Base-by-base conservation (phyloP, 768 basidiomycete species). In the Termitomyces sp. region DNA sequence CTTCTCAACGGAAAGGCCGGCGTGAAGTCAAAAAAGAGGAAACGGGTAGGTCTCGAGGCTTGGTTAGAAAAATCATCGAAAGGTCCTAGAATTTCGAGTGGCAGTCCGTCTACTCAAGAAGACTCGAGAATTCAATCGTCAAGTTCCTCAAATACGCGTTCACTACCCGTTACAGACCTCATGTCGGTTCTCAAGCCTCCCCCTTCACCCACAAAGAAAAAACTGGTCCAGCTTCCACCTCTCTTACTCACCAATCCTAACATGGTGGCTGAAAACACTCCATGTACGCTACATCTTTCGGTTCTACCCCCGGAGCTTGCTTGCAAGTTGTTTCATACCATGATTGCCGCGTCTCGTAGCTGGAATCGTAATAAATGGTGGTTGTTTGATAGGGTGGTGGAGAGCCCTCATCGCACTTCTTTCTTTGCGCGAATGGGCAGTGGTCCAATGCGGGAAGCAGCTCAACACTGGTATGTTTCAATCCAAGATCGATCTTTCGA, bases 281-380 rank as follows among this genome's bases (percentile, higher is more conserved):
- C 91, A 0, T 91, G 88, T 58, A 91, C 91, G 1, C 66, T 91
- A 43, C 89, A 92, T 67, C 69, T 73, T 17, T 82, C 84, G 12
- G 66, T 88, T 21, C 78, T 93, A 10, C 88, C 91, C 8, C 78
- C 83, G 2, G 85, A 90, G 47, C 79, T 93, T 17, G 91, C 91
- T 0, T 90, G 81, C 66, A 75, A 75, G 50, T 73, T 93, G 21
- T 93, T 89, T 68, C 85, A 91, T 60, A 77, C 76, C 0, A 86
- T 93, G 87, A 58, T 86, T 14, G 76, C 83, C 48, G 71, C 76
- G 15, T 84, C 89, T 19, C 74, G 70, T 41, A 63, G 69, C 8
- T 93, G 90, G 91, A 72, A 79, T 59, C 74, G 82, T 50, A 90
- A 88, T 59, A 88, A 84, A 62, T 93, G 91, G 91, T 92, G 86